Evolutionary conservation across 129 eudicot species (phyloP), one percentile per base, ranked within the genome.

Genomic region (Ambrosia artemisiifolia): DNA sequence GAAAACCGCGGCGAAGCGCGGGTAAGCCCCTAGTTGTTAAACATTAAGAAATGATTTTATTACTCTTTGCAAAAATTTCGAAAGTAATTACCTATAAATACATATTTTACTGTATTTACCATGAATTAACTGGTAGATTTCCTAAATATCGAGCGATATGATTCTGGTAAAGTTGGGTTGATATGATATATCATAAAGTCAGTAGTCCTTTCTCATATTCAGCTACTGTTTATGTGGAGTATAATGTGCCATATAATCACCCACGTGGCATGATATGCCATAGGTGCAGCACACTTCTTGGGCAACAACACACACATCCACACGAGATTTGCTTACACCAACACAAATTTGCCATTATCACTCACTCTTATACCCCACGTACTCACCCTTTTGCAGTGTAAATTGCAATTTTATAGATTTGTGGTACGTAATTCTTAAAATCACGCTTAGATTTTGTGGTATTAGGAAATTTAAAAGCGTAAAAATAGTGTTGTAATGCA

Each of bases 211-310:
- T 36, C 0, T 0, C 28, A 24, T 18, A 6, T 1, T 0, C n/a
- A 57, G 6, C 12, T 59, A 12, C 3, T 59, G 57, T 77, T 42
- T 77, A n/a, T 28, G 66, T 70, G 81, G 76, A 62, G 16, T 38
- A 33, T 50, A 70, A 62, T 62, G 60, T 77, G 76, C 49, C 81
- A 70, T 77, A 64, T 69, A 70, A 44, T 63, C 66, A 70, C 18
- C 65, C 76, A 77, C 20, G 38, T 70, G 44, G 71, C 43, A 62
- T 49, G 36, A 24, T 50, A 62, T 77, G 71, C 72, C 81, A 77
- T 71, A 33, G 49, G 72, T 77, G 65, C 81, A 77, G 11, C 81
- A 77, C 81, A 77, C 71, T 77, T 77, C 71, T 62, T 3, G 16
- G 63, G 76, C 51, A 65, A 66, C 73, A 65, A 11, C 67, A 75